Conservation (phyloP, 2,329 filamentous ascomycete genomes). For the Boeremia exigua region DNA sequence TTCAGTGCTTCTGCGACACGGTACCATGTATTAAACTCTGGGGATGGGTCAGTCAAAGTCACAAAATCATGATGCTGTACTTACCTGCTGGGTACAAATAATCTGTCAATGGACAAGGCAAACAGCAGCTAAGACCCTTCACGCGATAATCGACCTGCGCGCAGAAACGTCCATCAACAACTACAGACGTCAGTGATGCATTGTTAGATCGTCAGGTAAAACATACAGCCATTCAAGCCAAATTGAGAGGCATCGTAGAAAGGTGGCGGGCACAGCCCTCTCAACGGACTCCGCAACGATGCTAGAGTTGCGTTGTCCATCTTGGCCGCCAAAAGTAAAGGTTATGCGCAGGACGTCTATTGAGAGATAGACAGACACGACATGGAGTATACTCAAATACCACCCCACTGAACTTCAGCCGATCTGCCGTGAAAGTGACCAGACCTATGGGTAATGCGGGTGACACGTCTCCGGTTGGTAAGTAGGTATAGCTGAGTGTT, state of each 20-base stretch:
- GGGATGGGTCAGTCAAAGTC: conserved; percentile 13
- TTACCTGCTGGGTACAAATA: conserved; percentile 70
- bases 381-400: conserved; percentile 26
- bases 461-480: conserved; percentile 12
- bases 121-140: conserved; percentile 71
- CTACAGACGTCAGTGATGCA: conserved; percentile 50
- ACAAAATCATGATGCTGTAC: conserved; percentile 20
- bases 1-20: conserved; percentile 81
- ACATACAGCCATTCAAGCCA: conserved; percentile 71
- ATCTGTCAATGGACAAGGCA: conserved; percentile 87
- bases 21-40: conserved; percentile 64
- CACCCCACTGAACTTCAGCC: neutral
- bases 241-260: conserved; percentile 72
- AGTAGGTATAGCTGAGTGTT: conserved; percentile 17
- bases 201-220: conserved; percentile 2
- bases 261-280: conserved; percentile 68
- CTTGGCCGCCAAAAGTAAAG: conserved; percentile 1
- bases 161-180: conserved; percentile 64
- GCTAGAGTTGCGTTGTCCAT: conserved; percentile 43
- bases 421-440: neutral
- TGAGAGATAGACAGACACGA: conserved; percentile 19
- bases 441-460: conserved; percentile 12
- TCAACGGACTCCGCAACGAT: conserved; percentile 30
- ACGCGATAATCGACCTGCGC: conserved; percentile 52
- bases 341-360: conserved; percentile 20